Evolutionary conservation across 2,329 filamentous ascomycete genomes (phyloP), one percentile per base, ranked within the genome.

Genomic region (Mycogone perniciosa): DNA sequence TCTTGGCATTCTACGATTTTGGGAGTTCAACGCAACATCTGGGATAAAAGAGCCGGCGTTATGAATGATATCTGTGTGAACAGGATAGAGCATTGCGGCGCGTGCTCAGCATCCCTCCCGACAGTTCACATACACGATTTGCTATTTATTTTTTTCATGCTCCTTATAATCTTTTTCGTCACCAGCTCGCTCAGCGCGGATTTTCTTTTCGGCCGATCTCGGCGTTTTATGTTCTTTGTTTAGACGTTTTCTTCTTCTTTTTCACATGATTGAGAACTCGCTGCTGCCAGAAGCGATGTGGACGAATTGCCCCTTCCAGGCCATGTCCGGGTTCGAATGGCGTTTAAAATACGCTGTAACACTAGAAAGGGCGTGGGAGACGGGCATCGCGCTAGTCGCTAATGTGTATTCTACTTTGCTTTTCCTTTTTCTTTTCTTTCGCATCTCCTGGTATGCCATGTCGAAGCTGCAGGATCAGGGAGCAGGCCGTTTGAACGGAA

Each of bases 41-140:
- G 53, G 54, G 53, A 57, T 56, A 60, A 58, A 57, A 56, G 56
- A 58, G 55, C 56, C 42, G 64, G 65, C 65, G 65, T 64, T 63
- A 54, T 60, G 53, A 57, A 57, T 60, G 56, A 57, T 34, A 38
- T 45, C 30, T 39, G 29, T 46, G 43, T 20, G 43, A 48, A 11
- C 53, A 57, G 58, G 56, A 56, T 54, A 58, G 49, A 53, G 53
- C 52, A 52, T 47, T 46, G 9, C 56, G 52, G 54, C 55, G 52
- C 56, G 56, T 55, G 60, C 52, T 58, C 54, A 56, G 46, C 54
- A 57, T 56, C 58, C 53, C 55, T 45, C 37, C 60, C 52, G 57
- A 57, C 56, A 48, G 54, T 50, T 52, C 52, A 56, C 55, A 54
- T 52, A 37, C 33, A 33, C 51, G 8, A 53, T 52, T 43, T 50